Percentiles rank a stretch among this genome's conserved stretches.
These are phyloP conservation scores for Crithidia mellificae DNA, from an alignment of 208 protist genomes.

Conservation along the genomic window DNA sequence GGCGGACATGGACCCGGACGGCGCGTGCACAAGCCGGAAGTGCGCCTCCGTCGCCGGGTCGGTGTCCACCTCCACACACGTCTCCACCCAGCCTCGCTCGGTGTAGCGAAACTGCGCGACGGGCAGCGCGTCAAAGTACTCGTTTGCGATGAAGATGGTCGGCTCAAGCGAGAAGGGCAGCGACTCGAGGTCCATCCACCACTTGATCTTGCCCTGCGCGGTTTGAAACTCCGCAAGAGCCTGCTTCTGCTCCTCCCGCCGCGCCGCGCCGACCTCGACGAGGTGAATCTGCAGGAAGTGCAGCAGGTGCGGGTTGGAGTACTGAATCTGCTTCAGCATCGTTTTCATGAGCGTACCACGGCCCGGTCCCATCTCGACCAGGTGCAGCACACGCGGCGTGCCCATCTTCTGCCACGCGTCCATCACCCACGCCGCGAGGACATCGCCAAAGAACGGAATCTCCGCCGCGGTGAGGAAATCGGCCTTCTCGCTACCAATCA, in stretches of 20 bases:
- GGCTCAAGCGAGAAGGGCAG: constrained; percentile 83
- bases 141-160: constrained; percentile 88
- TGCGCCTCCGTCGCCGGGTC: constrained; percentile 79
- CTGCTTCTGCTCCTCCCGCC: constrained; percentile 84
- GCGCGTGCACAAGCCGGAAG: constrained; percentile 88
- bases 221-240: constrained; percentile 84
- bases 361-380: constrained; percentile 89
- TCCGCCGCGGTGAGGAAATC: constrained; percentile 93
- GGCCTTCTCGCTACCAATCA: constrained; percentile 84
- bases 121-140: constrained; percentile 93
- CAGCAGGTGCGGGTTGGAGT: constrained; percentile 86
- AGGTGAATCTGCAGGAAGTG: constrained; percentile 89
- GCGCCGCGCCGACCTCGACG: constrained; percentile 84
- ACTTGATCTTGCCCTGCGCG: constrained; percentile 83
- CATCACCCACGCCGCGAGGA: constrained; percentile 89
- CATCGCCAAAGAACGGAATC: constrained; percentile 91
- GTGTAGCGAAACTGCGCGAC: constrained; percentile 92
- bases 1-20: constrained; percentile 80
- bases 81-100: constrained; percentile 92
- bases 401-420: constrained; percentile 93
- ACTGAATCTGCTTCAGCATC: constrained; percentile 83
- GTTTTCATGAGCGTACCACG: constrained; percentile 88
- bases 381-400: constrained; percentile 82
- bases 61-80: constrained; percentile 90
- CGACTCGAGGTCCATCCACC: constrained; percentile 86